A percentile compares a stretch with the other conserved stretches of the same genome.
Evolutionary conservation across 257 asterid genomes (phyloP).

Genomic region (Scutellaria minor): DNA sequence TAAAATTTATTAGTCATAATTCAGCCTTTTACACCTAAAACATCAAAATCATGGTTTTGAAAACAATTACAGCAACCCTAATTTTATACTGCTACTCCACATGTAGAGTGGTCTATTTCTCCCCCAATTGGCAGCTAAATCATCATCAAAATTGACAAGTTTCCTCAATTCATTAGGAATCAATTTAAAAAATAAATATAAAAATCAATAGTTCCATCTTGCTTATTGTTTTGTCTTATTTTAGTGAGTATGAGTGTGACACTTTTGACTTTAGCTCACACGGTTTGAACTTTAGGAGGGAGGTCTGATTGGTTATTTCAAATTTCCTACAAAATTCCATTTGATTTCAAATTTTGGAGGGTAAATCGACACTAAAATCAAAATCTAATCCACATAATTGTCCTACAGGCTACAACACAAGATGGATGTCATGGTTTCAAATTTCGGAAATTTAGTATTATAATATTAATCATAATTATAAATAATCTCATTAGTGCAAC

Average conservation of each 20-base stretch:
- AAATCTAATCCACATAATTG: no score
- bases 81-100: background rate
- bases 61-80: background rate
- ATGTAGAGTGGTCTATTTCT: background rate
- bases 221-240: constrained; percentile 17
- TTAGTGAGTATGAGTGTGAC: constrained; percentile 13
- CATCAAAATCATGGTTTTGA: background rate
- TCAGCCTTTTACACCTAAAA: no score
- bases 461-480: no score
- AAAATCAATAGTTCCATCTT: background rate
- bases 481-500: no score
- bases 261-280: background rate
- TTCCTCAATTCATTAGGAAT: background rate
- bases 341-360: constrained; percentile 29
- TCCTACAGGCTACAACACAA: no score
- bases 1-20: no score
- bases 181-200: background rate
- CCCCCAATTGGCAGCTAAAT: background rate
- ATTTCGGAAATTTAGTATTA: no score
- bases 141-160: background rate
- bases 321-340: constrained; percentile 19
- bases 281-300: background rate
- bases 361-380: background rate
- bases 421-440: no score
- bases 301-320: background rate